phyloP scores from a whole-genome alignment of 106 monocot species.

The Allium fistulosum region DNA sequence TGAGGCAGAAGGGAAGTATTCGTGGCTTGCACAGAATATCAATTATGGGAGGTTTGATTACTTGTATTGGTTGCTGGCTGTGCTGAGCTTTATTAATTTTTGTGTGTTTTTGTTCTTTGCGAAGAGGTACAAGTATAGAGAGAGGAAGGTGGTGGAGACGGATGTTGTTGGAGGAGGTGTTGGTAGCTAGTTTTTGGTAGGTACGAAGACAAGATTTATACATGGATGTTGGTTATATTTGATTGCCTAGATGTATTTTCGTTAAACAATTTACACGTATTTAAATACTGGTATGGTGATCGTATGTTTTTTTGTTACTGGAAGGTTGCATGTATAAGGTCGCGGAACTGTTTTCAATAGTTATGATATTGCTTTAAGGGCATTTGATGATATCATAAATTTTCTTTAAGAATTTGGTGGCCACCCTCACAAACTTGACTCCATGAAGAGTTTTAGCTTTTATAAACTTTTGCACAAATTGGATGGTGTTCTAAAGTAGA shows the following conservation, averaged over 20 bases:
- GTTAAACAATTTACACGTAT: not conserved
- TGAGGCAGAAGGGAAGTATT: conserved; percentile 35
- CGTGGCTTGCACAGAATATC: conserved; percentile 92
- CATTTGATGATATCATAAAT: too few species aligned
- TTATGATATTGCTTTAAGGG: too few species aligned
- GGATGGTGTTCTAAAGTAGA: too few species aligned
- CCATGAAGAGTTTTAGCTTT: too few species aligned
- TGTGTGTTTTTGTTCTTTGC: conserved; percentile 58
- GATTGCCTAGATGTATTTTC: not conserved
- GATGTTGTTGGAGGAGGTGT: conserved; percentile 2
- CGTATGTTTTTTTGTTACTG: too few species aligned
- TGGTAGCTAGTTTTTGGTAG: not conserved
- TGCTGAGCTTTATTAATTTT: conserved; percentile 64
- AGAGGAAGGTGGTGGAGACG: conserved; percentile 10
- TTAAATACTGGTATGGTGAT: too few species aligned
- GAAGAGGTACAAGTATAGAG: conserved; percentile 60
- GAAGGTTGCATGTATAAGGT: too few species aligned
- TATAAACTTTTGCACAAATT: too few species aligned
- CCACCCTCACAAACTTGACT: too few species aligned
- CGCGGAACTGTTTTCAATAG: too few species aligned
- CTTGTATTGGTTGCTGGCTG: conserved; percentile 73
- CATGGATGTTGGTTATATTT: conserved; percentile 1
- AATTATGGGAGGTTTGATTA: conserved; percentile 79
- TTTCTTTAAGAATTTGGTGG: too few species aligned
- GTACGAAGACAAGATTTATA: not conserved